Conservation (phyloP, 192 early-diverging fungal species). For the Thoreauomyces humboldtii region DNA sequence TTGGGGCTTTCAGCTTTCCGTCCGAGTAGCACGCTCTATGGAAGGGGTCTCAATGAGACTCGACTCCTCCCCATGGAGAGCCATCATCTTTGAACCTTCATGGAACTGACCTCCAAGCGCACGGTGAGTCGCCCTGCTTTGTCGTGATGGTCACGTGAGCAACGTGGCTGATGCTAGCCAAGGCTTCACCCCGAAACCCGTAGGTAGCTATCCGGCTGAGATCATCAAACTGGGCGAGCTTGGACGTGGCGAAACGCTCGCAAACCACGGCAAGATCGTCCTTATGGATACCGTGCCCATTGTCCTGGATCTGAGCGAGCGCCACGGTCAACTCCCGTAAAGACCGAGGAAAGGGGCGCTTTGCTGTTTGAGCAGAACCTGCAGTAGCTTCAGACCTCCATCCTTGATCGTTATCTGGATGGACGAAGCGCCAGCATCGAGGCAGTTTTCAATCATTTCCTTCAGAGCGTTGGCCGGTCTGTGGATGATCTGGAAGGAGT, state of each 20-base stretch:
- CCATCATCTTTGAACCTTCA: not conserved
- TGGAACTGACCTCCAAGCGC: slow-evolving; percentile 50
- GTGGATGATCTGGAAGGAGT: slow-evolving; percentile 76
- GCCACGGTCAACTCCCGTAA: too few species aligned
- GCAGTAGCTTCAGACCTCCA: slow-evolving; percentile 89
- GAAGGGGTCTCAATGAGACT: not conserved
- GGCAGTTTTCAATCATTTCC: slow-evolving; percentile 93
- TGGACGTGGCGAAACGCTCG: slow-evolving; percentile 95
- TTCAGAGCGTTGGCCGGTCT: slow-evolving; percentile 94
- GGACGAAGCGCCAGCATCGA: slow-evolving; percentile 87
- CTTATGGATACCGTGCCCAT: slow-evolving; percentile 84
- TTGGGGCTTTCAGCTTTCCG: slow-evolving; percentile 76
- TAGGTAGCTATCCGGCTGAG: slow-evolving; percentile 81
- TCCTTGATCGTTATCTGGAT: slow-evolving; percentile 85
- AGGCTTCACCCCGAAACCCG: slow-evolving; percentile 95
- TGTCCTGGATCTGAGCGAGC: slow-evolving; percentile 85
- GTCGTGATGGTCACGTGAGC: slow-evolving; percentile 80
- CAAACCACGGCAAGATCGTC: slow-evolving; percentile 90
- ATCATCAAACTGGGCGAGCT: slow-evolving; percentile 83
- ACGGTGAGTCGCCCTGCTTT: slow-evolving; percentile 39
- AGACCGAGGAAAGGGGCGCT: not conserved
- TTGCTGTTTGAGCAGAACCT: slow-evolving; percentile 50
- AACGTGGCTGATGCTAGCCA: slow-evolving; percentile 95
- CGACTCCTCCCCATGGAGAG: not conserved
- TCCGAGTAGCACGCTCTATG: slow-evolving; percentile 79